phyloP scores from a whole-genome alignment of 148 eudicot species.

The Amaranthus cruentus region DNA sequence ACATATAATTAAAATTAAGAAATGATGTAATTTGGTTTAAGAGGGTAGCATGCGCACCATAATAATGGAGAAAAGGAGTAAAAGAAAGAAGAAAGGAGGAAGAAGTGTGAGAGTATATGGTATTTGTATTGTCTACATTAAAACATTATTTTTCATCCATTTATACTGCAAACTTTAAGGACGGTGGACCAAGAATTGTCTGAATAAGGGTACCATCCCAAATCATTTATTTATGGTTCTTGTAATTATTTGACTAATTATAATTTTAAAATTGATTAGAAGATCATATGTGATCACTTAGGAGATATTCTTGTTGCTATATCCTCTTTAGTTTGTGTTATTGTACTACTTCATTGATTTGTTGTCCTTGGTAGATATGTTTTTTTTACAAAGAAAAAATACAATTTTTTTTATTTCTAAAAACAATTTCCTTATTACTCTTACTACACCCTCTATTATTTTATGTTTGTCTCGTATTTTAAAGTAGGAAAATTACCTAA shows the following conservation, averaged over 20 bases:
- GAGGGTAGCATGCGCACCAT: constrained; percentile 15
- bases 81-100: background rate
- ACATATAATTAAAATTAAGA: background rate
- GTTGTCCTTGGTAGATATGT: background rate
- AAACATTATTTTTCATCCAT: background rate
- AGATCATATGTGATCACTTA: constrained; percentile 8
- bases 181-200: constrained; percentile 20
- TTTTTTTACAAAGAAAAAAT: no score
- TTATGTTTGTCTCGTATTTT: no score
- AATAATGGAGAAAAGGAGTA: background rate
- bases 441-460: no score
- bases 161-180: constrained; percentile 7
- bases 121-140: background rate
- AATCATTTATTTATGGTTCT: background rate
- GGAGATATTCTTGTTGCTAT: constrained; percentile 6
- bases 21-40: background rate
- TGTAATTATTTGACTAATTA: constrained; percentile 20
- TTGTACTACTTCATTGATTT: background rate
- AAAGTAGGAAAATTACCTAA: no score
- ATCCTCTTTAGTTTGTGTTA: background rate
- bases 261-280: background rate
- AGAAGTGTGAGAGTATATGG: background rate
- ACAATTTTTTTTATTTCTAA: no score
- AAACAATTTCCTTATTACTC: no score
- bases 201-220: constrained; percentile 13